Conservation (phyloP, 768 basidiomycete species). For the Saitozyma podzolica region DNA sequence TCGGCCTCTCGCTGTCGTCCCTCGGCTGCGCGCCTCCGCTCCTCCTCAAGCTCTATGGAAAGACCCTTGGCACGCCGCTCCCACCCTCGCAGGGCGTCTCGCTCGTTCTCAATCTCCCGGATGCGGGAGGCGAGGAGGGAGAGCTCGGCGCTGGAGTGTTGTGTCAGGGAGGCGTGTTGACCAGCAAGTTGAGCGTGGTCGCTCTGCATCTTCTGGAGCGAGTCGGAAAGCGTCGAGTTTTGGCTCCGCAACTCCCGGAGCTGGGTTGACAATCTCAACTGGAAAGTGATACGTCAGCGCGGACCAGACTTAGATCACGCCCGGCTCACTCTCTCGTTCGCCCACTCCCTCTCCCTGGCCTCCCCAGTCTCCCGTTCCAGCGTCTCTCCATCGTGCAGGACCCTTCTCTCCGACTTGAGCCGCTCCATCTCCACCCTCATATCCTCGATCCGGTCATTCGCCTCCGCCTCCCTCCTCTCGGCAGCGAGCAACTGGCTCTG, state of each 20-base stretch:
- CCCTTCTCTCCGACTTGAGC: slow-evolving; percentile 20
- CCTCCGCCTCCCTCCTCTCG: no score
- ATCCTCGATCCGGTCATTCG: no score
- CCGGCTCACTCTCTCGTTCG: slow-evolving; percentile 35
- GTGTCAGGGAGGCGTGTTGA: slow-evolving; percentile 14
- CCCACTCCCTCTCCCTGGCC: slow-evolving; percentile 28
- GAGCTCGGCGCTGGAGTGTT: slow-evolving; percentile 14
- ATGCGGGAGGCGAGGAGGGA: slow-evolving; percentile 16
- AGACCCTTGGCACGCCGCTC: slow-evolving; percentile 32
- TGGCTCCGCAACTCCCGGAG: slow-evolving; percentile 14
- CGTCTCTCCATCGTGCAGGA: slow-evolving; percentile 30
- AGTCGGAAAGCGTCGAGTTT: slow-evolving; percentile 9
- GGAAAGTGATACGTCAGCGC: neutral
- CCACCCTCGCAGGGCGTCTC: slow-evolving; percentile 26
- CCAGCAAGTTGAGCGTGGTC: slow-evolving; percentile 21
- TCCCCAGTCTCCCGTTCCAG: slow-evolving; percentile 30
- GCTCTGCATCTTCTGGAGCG: slow-evolving; percentile 18
- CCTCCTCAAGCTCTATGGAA: slow-evolving; percentile 42
- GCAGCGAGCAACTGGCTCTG: no score
- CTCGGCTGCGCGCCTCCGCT: slow-evolving; percentile 30
- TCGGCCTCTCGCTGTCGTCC: slow-evolving; percentile 18
- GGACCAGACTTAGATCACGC: neutral
- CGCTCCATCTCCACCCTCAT: slow-evolving; percentile 26
- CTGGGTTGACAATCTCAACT: slow-evolving; percentile 5
- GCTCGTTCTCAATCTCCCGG: slow-evolving; percentile 25